Percentiles rank a stretch among this genome's conserved stretches.
Evolutionary conservation across 371 early-diverging fungal species (phyloP).

Genomic region (Umbelopsis sp.): DNA sequence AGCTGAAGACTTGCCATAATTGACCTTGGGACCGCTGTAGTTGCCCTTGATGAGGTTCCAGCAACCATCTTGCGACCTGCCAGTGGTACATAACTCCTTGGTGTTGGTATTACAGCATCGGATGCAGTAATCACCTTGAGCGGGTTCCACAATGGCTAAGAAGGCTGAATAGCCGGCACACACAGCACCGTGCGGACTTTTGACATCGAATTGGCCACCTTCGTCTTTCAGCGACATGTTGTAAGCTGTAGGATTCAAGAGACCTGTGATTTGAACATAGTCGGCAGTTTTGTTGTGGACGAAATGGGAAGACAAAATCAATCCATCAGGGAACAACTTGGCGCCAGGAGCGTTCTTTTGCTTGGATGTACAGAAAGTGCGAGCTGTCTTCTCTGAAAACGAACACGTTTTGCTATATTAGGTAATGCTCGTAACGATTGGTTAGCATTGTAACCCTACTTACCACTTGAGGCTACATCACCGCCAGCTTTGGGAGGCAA

Average conservation of each 20-base stretch:
- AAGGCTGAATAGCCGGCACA: constrained; percentile 39
- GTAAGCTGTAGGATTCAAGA: constrained; percentile 12
- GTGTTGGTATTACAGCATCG: constrained; percentile 30
- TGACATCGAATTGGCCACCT: constrained; percentile 27
- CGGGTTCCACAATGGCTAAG: constrained; percentile 40
- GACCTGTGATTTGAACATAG: constrained; percentile 18
- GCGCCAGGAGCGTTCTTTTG: constrained; percentile 25
- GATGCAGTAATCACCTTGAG: constrained; percentile 35
- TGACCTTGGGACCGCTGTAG: constrained; percentile 7
- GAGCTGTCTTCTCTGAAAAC: constrained; percentile 26
- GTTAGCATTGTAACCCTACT: background rate
- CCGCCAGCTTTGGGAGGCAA: constrained; percentile 31
- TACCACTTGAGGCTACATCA: constrained; percentile 23
- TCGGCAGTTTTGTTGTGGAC: constrained; percentile 9
- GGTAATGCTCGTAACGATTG: background rate
- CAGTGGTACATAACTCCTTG: constrained; percentile 5
- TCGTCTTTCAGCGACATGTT: background rate
- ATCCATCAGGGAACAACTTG: background rate
- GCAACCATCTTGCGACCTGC: constrained; percentile 6
- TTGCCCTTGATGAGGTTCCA: constrained; percentile 14
- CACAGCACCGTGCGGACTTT: constrained; percentile 27
- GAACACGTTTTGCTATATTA: background rate
- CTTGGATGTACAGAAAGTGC: constrained; percentile 35
- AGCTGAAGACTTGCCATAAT: background rate
- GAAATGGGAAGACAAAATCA: constrained; percentile 14